A percentile compares a stretch with the other conserved stretches of the same genome.
phyloP scores from a whole-genome alignment of 2,329 filamentous ascomycete genomes.

The Ophiostoma montium region DNA sequence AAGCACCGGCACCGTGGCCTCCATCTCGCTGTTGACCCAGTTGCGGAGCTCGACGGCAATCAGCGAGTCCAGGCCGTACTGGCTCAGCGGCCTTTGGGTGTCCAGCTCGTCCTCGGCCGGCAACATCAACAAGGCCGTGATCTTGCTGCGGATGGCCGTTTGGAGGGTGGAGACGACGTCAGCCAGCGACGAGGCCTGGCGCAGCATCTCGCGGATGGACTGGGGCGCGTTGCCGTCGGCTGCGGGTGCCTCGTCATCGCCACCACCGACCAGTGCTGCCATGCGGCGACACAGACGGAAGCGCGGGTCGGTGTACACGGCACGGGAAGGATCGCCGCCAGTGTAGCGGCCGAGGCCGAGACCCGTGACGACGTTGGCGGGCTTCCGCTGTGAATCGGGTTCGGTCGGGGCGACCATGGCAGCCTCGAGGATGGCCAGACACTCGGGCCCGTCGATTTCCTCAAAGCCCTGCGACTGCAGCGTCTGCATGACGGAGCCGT shows the following conservation, averaged over 20 bases:
- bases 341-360: conserved; percentile 12
- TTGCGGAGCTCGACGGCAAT: conserved; percentile 13
- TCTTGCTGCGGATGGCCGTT: conserved; percentile 8
- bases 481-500: conserved; percentile 10
- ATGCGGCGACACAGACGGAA: conserved; percentile 10
- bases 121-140: conserved; percentile 10
- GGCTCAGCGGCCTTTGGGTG: conserved; percentile 7
- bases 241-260: not conserved
- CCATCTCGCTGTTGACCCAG: conserved; percentile 13
- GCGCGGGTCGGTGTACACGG: conserved; percentile 11
- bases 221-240: not conserved
- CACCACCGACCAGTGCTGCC: not conserved
- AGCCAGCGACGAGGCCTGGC: conserved; percentile 1
- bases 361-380: conserved; percentile 13
- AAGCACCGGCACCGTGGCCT: conserved; percentile 12
- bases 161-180: conserved; percentile 5
- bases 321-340: conserved; percentile 10
- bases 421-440: conserved; percentile 15
- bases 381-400: not conserved
- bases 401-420: conserved; percentile 6
- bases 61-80: conserved; percentile 13
- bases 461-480: conserved; percentile 13
- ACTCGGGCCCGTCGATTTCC: conserved; percentile 12
- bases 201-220: conserved; percentile 8
- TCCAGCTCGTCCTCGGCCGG: conserved; percentile 10